Conservation (phyloP, 495 filamentous ascomycete genomes). For the Penicillium silybi region DNA sequence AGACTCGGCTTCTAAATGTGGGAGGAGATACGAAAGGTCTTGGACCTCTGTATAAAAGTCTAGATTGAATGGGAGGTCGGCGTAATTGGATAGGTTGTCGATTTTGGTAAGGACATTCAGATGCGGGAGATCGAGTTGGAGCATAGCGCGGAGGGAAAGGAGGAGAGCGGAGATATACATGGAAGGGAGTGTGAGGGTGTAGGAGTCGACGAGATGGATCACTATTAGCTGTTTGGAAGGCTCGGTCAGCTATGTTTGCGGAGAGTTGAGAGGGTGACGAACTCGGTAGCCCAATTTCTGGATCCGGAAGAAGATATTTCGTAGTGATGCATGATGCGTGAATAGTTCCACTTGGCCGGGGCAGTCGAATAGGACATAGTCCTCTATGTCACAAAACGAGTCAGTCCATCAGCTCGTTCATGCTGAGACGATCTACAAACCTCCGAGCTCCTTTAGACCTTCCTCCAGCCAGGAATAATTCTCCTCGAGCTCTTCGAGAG, state of each 20-base stretch:
- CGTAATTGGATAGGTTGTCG: conserved; percentile 79
- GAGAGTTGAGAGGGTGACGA: conserved; percentile 22
- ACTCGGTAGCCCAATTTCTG: conserved; percentile 93
- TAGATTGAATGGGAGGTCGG: conserved; percentile 83
- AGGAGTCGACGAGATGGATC: conserved; percentile 85
- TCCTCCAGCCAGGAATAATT: conserved; percentile 88
- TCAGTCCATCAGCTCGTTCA: not conserved
- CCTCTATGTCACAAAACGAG: conserved; percentile 49
- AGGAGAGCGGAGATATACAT: conserved; percentile 93
- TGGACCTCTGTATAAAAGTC: conserved; percentile 99
- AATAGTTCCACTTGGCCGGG: conserved; percentile 96
- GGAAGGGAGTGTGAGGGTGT: conserved; percentile 84
- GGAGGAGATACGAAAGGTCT: conserved; percentile 79
- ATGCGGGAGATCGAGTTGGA: conserved; percentile 93
- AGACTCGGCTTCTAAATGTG: conserved; percentile 62
- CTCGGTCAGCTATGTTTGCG: conserved; percentile 12
- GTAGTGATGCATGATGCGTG: conserved; percentile 84
- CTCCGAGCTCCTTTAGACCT: conserved; percentile 66
- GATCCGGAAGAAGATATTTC: conserved; percentile 84
- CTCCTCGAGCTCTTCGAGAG: conserved; percentile 88
- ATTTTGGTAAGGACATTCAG: conserved; percentile 97
- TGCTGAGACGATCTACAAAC: conserved; percentile 25
- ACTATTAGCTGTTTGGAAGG: conserved; percentile 66
- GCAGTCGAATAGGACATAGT: conserved; percentile 94
- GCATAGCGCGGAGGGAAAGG: conserved; percentile 89